These are phyloP conservation scores for Oryza nivara DNA, from an alignment of 176 grass and related monocot genomes.

Conservation along the genomic window DNA sequence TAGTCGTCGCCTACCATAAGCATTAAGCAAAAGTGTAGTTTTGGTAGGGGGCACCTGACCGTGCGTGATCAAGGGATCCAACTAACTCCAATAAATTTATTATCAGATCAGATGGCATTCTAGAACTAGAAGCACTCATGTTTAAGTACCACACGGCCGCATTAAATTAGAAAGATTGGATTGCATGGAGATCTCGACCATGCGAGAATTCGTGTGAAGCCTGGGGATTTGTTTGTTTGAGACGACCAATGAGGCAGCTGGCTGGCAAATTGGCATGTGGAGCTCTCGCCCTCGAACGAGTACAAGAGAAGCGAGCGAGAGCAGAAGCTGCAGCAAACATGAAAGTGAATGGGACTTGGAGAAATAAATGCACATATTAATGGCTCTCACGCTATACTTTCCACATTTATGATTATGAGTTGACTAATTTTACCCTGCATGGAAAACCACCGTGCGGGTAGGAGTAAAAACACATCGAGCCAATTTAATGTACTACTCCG, in stretches of 20 bases:
- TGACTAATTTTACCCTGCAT: background rate
- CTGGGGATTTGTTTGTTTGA: background rate
- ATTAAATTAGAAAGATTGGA: conserved; percentile 19
- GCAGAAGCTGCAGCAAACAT: background rate
- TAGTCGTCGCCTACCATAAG: background rate
- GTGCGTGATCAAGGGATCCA: background rate
- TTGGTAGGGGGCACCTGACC: background rate
- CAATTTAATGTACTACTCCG: background rate
- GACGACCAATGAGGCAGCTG: background rate
- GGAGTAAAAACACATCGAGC: background rate
- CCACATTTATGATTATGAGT: conserved; percentile 9
- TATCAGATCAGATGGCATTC: background rate
- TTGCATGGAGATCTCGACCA: conserved; percentile 38
- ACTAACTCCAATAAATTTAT: background rate
- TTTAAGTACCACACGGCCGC: conserved; percentile 7
- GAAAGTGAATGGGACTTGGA: background rate
- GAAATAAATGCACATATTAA: background rate
- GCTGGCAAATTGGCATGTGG: conserved; percentile 7
- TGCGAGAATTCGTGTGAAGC: background rate
- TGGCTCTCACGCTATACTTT: background rate
- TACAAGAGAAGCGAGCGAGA: background rate
- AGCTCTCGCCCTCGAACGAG: background rate
- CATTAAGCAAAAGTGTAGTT: background rate
- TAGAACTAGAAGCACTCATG: conserved; percentile 11
- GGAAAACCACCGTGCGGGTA: background rate